These are phyloP conservation scores for Coprinopsis marcescibilis DNA, from an alignment of 768 basidiomycete species.

Conservation along the genomic window DNA sequence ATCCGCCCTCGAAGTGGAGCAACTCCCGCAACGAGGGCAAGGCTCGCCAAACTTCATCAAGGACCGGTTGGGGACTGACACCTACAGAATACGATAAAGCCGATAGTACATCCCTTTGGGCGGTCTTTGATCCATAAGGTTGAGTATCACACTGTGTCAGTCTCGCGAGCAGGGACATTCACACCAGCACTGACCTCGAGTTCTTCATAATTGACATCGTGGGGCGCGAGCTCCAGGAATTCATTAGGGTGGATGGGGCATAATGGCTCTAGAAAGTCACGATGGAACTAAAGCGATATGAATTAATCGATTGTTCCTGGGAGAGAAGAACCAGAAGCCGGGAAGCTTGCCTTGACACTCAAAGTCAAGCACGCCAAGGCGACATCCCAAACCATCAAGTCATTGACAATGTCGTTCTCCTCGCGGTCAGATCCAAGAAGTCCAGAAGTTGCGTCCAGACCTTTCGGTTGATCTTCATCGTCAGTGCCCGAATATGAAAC, in stretches of 20 bases:
- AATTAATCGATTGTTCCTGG: no score
- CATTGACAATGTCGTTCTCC: slow-evolving; percentile 5
- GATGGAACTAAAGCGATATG: slow-evolving; percentile 52
- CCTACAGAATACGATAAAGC: slow-evolving; percentile 45
- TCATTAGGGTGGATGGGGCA: slow-evolving; percentile 45
- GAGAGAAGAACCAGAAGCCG: no score
- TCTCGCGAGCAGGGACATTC: slow-evolving; percentile 14
- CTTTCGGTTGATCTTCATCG: no score
- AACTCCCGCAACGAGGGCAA: slow-evolving; percentile 45
- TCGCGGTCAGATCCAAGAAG: neutral
- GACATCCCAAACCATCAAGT: slow-evolving; percentile 46
- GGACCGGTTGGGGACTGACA: slow-evolving; percentile 45
- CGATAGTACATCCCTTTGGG: slow-evolving; percentile 51
- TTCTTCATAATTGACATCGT: slow-evolving; percentile 37
- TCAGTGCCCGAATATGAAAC: slow-evolving; percentile 1
- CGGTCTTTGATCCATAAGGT: slow-evolving; percentile 30
- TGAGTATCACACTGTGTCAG: neutral
- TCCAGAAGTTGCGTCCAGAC: no score
- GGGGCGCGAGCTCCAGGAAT: slow-evolving; percentile 45
- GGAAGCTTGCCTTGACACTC: slow-evolving; percentile 49
- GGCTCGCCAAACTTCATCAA: slow-evolving; percentile 56
- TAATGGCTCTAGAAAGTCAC: slow-evolving; percentile 56
- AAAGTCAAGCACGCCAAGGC: slow-evolving; percentile 55
- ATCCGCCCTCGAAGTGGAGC: slow-evolving; percentile 35
- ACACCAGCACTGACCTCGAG: slow-evolving; percentile 37